Percentiles rank a stretch among this genome's conserved stretches.
phyloP scores from a whole-genome alignment of 2,329 filamentous ascomycete species.

The Xylariaceae sp. region DNA sequence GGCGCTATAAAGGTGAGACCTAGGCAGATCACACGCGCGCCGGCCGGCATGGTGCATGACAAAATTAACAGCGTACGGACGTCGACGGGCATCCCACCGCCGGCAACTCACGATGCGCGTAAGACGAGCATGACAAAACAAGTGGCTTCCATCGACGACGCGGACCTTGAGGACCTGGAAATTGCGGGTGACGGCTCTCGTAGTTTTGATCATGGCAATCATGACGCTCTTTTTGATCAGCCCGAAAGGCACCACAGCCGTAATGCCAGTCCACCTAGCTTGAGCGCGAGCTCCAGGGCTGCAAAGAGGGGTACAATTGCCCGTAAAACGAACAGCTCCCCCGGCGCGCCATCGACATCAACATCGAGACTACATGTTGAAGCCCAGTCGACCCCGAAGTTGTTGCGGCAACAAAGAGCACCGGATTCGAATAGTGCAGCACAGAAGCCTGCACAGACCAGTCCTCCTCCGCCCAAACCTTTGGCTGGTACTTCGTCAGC shows the following conservation, averaged over 20 bases:
- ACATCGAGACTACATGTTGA: slow-evolving; percentile 7
- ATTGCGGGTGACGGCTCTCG: slow-evolving; percentile 19
- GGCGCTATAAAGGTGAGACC: slow-evolving; percentile 31
- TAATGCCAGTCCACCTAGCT: background rate
- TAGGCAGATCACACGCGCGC: slow-evolving; percentile 44
- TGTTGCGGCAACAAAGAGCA: background rate
- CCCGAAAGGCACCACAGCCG: slow-evolving; percentile 1
- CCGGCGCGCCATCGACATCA: background rate
- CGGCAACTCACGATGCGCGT: slow-evolving; percentile 34
- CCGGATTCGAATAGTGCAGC: background rate
- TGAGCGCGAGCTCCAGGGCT: background rate
- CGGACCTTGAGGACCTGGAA: slow-evolving; percentile 33
- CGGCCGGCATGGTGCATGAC: slow-evolving; percentile 49
- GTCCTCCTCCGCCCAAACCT: slow-evolving; percentile 10
- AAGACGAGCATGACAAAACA: slow-evolving; percentile 17
- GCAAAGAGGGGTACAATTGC: slow-evolving; percentile 6
- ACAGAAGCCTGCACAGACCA: slow-evolving; percentile 2
- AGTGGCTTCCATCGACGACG: slow-evolving; percentile 39
- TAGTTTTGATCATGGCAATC: slow-evolving; percentile 22
- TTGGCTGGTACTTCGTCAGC: slow-evolving; percentile 3
- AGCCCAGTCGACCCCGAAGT: slow-evolving; percentile 1
- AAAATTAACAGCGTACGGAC: slow-evolving; percentile 39
- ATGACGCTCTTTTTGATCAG: slow-evolving; percentile 22
- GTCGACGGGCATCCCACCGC: slow-evolving; percentile 20
- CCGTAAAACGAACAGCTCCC: slow-evolving; percentile 8